Percentiles rank a stretch among this genome's conserved stretches.
These are phyloP conservation scores for Mycena filopes DNA, from an alignment of 768 basidiomycete species.

Conservation along the genomic window DNA sequence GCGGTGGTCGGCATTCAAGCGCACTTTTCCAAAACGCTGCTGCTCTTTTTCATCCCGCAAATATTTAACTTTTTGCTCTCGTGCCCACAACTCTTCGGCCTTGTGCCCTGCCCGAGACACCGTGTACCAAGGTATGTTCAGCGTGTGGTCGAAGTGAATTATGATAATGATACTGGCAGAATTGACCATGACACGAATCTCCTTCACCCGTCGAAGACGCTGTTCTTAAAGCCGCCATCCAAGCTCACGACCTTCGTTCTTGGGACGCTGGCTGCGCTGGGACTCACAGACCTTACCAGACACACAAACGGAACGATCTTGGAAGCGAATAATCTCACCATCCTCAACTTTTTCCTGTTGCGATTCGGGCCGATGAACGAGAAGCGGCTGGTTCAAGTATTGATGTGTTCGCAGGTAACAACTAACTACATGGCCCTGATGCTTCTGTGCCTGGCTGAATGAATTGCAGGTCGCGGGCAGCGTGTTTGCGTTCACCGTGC, in stretches of 20 bases:
- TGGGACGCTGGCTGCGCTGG: constrained; percentile 65
- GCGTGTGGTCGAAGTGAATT: not conserved
- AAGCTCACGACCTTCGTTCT: constrained; percentile 65
- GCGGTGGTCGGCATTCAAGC: constrained; percentile 97
- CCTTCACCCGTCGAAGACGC: constrained; percentile 79
- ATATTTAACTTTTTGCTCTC: constrained; percentile 97
- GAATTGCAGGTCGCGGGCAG: constrained; percentile 75
- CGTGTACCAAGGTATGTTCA: constrained; percentile 83
- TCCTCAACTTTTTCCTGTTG: constrained; percentile 87
- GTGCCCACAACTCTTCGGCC: constrained; percentile 92
- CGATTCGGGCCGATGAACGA: constrained; percentile 88
- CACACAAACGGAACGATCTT: constrained; percentile 67
- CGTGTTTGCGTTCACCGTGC: constrained; percentile 81
- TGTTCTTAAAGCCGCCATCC: constrained; percentile 70
- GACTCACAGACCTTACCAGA: constrained; percentile 72
- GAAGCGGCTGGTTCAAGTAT: constrained; percentile 74
- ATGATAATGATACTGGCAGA: constrained; percentile 49
- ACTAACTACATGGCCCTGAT: constrained; percentile 40
- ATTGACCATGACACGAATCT: constrained; percentile 80
- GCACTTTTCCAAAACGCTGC: constrained; percentile 96
- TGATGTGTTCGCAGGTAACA: constrained; percentile 81
- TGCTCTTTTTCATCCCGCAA: constrained; percentile 97
- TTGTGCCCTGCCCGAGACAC: constrained; percentile 95
- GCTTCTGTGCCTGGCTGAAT: constrained; percentile 8
- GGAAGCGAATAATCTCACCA: constrained; percentile 89